Evolutionary conservation across 345 rosid species (phyloP).

Genomic region (Brassica carinata): DNA sequence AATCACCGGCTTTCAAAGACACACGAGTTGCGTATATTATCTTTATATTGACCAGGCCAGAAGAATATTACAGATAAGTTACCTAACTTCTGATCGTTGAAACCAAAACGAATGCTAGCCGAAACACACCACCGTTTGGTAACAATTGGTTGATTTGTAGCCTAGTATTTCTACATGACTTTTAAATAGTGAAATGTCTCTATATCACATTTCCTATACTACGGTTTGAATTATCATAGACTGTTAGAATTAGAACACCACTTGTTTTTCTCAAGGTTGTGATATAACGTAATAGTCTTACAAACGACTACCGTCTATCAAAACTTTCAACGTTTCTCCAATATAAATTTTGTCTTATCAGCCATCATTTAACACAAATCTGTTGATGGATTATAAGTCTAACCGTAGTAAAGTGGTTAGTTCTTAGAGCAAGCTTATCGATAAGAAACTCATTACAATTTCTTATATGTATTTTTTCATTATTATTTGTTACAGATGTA

Average conservation of each 20-base stretch:
- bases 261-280: not conserved
- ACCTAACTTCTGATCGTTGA: not conserved
- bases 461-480: too few relatives aligned
- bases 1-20: slow-evolving; percentile 19
- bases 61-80: slow-evolving; percentile 3
- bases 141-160: too few relatives aligned
- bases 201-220: too few relatives aligned
- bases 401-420: not conserved
- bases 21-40: slow-evolving; percentile 31
- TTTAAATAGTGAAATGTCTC: too few relatives aligned
- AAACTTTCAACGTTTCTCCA: not conserved
- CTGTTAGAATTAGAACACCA: not conserved
- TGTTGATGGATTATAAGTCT: not conserved
- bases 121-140: too few relatives aligned
- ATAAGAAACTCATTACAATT: too few relatives aligned
- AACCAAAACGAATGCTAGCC: too few relatives aligned
- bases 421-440: too few relatives aligned
- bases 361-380: not conserved
- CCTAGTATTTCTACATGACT: too few relatives aligned
- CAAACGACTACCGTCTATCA: not conserved
- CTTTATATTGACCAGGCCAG: slow-evolving; percentile 26
- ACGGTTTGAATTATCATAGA: not conserved
- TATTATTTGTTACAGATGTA: too few relatives aligned
- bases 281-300: not conserved
- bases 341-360: not conserved